Conservation (phyloP, 2,329 filamentous ascomycete genomes). For the Ophiostoma sp. region DNA sequence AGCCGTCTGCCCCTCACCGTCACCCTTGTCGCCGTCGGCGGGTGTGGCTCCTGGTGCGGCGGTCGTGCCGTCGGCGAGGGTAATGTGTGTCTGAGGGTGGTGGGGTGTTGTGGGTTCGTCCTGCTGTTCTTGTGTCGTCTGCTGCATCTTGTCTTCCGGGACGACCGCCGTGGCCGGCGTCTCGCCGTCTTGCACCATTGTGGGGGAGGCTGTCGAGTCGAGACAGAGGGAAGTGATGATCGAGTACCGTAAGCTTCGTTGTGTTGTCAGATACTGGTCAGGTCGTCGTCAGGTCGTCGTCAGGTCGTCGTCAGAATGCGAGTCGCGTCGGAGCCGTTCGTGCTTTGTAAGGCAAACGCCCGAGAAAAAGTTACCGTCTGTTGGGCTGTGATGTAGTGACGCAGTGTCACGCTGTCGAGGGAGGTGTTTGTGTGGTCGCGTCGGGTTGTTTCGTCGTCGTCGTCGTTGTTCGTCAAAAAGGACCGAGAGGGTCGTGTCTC, state of each 20-base stretch:
- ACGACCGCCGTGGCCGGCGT: slow-evolving; percentile 4
- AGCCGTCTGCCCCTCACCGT: slow-evolving; percentile 41
- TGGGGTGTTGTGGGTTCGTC: slow-evolving; percentile 7
- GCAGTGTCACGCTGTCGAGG: background rate
- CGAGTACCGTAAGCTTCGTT: background rate
- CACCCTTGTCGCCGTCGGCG: slow-evolving; percentile 28
- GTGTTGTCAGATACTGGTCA: background rate
- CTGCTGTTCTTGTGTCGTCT: background rate
- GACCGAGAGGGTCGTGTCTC: background rate
- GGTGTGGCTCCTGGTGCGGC: slow-evolving; percentile 4
- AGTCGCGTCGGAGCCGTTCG: background rate
- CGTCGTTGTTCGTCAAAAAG: background rate
- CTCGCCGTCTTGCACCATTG: slow-evolving; percentile 19
- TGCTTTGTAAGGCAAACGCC: background rate
- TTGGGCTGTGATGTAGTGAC: slow-evolving; percentile 6
- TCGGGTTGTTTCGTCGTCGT: background rate
- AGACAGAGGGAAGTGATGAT: background rate
- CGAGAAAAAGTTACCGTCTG: background rate
- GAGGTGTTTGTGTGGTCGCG: background rate
- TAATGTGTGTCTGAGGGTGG: slow-evolving; percentile 22
- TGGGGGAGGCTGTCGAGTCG: background rate
- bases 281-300: background rate
- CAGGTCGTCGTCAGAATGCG: background rate
- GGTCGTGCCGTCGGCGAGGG: slow-evolving; percentile 23
- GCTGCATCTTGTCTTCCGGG: background rate